Evolutionary conservation across 768 basidiomycete genomes (phyloP), one percentile per base, ranked within the genome.

Genomic region (Suillus cothurnatus): DNA sequence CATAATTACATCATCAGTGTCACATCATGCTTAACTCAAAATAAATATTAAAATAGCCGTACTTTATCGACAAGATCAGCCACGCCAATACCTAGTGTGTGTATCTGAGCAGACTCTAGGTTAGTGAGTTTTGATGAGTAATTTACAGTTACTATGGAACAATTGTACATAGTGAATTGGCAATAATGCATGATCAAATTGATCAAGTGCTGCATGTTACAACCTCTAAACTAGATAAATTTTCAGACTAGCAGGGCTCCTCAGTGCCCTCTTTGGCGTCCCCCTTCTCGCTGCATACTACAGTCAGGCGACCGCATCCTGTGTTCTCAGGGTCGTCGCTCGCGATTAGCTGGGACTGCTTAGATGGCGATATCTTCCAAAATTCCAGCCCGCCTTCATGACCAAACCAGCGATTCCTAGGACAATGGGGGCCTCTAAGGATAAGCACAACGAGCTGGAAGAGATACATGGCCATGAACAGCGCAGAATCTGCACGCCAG

Each of bases 321-420:
- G 39, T 28, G 6, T n/a, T 59, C 28, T 41, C 39, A 21, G 12
- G 6, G 39, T 59, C 28, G 11, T 12, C 26, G 19, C 34, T 41
- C 38, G 3, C 39, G 9, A 12, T 21, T 39, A 38, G 38, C 4
- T 59, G 38, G 21, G 58, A 28, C 26, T 41, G 39, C 19, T 59
- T 28, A 7, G 26, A 41, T 2, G 39, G 58, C 6, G 21, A 12
- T 2, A 12, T 59, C 39, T 21, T 21, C 58, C 58, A 28, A 2
- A 59, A 31, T 31, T 2, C 72, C 21, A 82, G 63, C 12, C 87
- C 87, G 23, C 87, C 88, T 69, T 87, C 81, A 68, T 84, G 89
- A 21, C 89, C 88, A 71, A 89, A 79, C 88, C 88, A 89, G 45
- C 70, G 67, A 57, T 65, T 63, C 61, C 81, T 73, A 47, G 69